A percentile compares a stretch with the other conserved stretches of the same genome.
These are phyloP conservation scores for Gloeostereum incarnatum DNA, from an alignment of 768 basidiomycete species.

Conservation along the genomic window DNA sequence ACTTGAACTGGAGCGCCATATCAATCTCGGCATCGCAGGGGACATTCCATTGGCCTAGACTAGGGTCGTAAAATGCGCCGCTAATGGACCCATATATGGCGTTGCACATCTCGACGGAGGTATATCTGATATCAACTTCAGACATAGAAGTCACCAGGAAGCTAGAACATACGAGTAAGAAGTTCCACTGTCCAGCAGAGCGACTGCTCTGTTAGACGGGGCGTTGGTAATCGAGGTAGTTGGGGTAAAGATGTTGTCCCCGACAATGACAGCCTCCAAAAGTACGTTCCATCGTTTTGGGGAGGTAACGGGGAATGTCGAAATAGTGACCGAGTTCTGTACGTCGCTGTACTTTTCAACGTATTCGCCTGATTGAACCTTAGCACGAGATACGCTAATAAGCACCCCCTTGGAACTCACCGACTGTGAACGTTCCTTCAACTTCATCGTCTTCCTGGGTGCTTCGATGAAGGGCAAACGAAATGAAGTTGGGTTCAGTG, in stretches of 20 bases:
- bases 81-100: constrained; percentile 59
- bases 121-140: constrained; percentile 44
- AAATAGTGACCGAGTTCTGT: constrained; percentile 44
- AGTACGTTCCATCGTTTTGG: constrained; percentile 74
- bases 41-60: constrained; percentile 55
- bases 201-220: constrained; percentile 64
- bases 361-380: constrained; percentile 44
- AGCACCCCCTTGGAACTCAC: constrained; percentile 23
- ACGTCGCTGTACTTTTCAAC: constrained; percentile 56
- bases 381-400: constrained; percentile 1
- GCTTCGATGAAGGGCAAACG: constrained; percentile 62
- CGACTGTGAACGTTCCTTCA: constrained; percentile 65
- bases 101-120: constrained; percentile 49
- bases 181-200: constrained; percentile 73
- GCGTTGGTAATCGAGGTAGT: constrained; percentile 45
- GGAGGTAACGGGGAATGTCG: constrained; percentile 60
- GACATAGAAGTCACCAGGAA: constrained; percentile 1
- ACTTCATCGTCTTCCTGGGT: constrained; percentile 42
- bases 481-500: constrained; percentile 69
- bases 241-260: constrained; percentile 38
- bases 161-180: constrained; percentile 56
- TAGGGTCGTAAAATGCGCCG: constrained; percentile 51
- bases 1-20: constrained; percentile 75
- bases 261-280: constrained; percentile 63
- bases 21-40: constrained; percentile 72